A percentile compares a stretch with the other conserved stretches of the same genome.
phyloP scores from a whole-genome alignment of 176 grass and related monocot species.

The Aechmea fasciata region DNA sequence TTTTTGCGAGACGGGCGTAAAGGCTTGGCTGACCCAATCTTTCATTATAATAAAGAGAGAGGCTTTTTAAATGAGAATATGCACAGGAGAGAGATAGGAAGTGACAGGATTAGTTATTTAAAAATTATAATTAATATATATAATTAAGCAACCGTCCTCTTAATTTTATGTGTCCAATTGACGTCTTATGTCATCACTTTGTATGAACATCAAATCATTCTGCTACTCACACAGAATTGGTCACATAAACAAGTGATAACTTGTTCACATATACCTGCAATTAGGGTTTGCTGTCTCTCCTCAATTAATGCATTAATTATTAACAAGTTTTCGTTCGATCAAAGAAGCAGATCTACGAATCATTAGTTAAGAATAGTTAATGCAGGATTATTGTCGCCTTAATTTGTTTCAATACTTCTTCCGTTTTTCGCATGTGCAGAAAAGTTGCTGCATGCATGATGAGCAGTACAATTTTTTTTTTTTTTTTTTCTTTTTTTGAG shows the following conservation, averaged over 20 bases:
- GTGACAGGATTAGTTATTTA: neutral
- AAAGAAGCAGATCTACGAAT: neutral
- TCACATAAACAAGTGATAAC: neutral
- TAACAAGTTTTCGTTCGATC: neutral
- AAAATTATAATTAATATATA: neutral
- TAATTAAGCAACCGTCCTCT: neutral
- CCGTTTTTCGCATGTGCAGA: neutral
- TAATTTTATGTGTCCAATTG: neutral
- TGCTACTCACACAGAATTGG: neutral
- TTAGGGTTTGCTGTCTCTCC: neutral
- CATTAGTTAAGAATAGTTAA: neutral
- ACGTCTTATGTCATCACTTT: neutral
- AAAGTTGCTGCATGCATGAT: too few species aligned
- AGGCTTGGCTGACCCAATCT: neutral
- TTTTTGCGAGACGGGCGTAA: too few species aligned
- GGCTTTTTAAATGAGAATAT: neutral
- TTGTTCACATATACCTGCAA: neutral
- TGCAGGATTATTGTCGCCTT: neutral
- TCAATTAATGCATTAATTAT: neutral
- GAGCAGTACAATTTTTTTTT: too few species aligned
- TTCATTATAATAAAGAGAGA: neutral
- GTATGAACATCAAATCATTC: neutral
- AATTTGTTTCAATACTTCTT: neutral
- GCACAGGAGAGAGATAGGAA: neutral
- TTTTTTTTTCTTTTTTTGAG: too few species aligned